Evolutionary conservation across 2,329 filamentous ascomycete genomes (phyloP).

Genomic region (Epichloe typhina): DNA sequence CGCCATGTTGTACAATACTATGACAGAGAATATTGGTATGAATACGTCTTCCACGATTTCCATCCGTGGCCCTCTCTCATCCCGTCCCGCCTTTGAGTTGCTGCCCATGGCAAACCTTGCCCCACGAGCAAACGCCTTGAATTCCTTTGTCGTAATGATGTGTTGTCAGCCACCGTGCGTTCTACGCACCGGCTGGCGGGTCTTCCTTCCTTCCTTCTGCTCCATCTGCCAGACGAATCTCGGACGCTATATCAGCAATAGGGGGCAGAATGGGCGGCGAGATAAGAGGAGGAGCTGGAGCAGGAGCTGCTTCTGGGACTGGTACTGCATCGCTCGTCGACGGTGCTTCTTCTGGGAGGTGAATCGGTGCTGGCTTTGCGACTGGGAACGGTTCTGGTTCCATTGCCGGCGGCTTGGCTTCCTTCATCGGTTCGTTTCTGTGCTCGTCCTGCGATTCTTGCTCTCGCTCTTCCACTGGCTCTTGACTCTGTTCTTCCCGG

Average conservation of each 20-base stretch:
- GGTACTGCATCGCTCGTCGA: neutral
- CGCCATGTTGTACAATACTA: too few species aligned
- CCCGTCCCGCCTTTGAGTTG: too few species aligned
- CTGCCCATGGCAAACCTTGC: too few species aligned
- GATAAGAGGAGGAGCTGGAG: neutral
- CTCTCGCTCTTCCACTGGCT: constrained; percentile 7
- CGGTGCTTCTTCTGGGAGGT: neutral
- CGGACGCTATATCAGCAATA: neutral
- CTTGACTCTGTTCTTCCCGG: neutral
- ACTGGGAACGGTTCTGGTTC: neutral
- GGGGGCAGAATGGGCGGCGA: neutral
- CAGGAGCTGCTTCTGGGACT: neutral
- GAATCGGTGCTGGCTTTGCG: neutral
- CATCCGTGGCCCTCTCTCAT: too few species aligned
- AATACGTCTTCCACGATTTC: too few species aligned
- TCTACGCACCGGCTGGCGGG: constrained; percentile 8
- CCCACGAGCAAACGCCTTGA: neutral
- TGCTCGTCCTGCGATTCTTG: constrained; percentile 6
- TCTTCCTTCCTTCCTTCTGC: constrained; percentile 6
- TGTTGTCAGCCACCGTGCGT: constrained; percentile 4
- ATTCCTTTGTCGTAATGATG: neutral
- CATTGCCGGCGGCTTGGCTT: neutral
- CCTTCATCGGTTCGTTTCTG: constrained; percentile 1
- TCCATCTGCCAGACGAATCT: neutral
- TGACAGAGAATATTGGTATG: too few species aligned